Conservation (phyloP, 1,284 basidiomycete genomes). For the Moesziomyces sp. region DNA sequence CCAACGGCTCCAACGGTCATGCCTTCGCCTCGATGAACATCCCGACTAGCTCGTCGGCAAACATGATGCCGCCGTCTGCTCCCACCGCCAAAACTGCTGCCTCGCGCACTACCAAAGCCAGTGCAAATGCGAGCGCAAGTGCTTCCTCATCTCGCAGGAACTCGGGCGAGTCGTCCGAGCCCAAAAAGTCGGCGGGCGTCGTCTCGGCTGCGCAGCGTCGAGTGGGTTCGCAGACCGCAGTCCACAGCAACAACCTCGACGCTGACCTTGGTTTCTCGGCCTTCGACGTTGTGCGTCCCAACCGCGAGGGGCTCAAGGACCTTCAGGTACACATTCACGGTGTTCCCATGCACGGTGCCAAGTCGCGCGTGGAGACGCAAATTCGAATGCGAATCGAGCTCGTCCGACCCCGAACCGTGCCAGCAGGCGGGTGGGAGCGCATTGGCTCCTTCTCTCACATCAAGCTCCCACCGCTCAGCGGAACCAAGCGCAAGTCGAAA, state of each 20-base stretch:
- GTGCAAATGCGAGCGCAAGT: constrained; percentile 15
- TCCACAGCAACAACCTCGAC: constrained; percentile 58
- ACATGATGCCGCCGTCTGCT: constrained; percentile 38
- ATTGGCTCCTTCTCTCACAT: constrained; percentile 65
- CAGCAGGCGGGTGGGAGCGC: constrained; percentile 56
- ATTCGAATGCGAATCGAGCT: constrained; percentile 66
- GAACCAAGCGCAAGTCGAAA: constrained; percentile 73
- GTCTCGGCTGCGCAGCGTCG: constrained; percentile 20
- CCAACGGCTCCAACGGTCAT: constrained; percentile 20
- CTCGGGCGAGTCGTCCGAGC: constrained; percentile 43
- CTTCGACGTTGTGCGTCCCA: constrained; percentile 51
- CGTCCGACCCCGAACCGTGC: constrained; percentile 41
- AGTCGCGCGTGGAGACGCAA: constrained; percentile 90
- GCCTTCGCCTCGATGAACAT: constrained; percentile 37
- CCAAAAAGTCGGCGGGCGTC: constrained; percentile 27
- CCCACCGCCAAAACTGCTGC: constrained; percentile 5
- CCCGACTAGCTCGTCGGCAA: constrained; percentile 12
- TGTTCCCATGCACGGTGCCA: constrained; percentile 84
- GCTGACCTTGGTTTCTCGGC: constrained; percentile 57
- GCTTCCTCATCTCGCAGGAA: constrained; percentile 49
- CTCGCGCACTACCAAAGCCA: constrained; percentile 8
- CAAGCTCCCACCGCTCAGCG: constrained; percentile 66
- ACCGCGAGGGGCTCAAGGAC: constrained; percentile 49
- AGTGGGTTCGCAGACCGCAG: constrained; percentile 43
- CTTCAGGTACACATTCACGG: constrained; percentile 76